Evolutionary conservation across 163 green algal species (phyloP), one percentile per base, ranked within the genome.

Genomic region (Prototheca stagnorum): DNA sequence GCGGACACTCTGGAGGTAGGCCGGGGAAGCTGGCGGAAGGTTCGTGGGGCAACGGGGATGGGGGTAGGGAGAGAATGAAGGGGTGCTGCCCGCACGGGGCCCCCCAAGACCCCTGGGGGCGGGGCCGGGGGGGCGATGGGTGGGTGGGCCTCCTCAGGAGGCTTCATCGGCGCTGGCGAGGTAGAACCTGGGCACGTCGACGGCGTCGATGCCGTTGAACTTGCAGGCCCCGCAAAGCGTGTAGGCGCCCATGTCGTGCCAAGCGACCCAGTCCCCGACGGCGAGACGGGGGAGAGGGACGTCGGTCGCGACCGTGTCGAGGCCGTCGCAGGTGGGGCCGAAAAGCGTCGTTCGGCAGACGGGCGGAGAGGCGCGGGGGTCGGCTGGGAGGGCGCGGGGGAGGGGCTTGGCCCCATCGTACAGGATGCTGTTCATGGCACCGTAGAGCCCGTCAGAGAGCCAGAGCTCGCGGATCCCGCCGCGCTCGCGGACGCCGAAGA

Each of bases 281-380:
- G 84, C 80, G 51, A 93, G 57, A 34, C 39, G 49, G 1, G 89
- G 87, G 59, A 98, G 64, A 36, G 46, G 54, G 39, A 65, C 43
- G 29, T 62, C 56, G 16, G 43, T 34, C 35, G 60, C 31, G 22
- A 85, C 74, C 22, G 61, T 79, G 61, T 97, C 88, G 22, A 93
- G 67, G 29, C 75, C 79, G 68, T 98, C 90, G 60, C 90, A 98
- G 17, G 89, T 97, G 6, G 90, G 90, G 20, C 90, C 90, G 74
- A 92, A 98, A 17, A 98, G 51, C 3, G 84, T 96, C 31, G 74
- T 85, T 4, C 46, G 47, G 22, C 25, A 47, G 31, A n/a, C 9
- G 12, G 31, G 11, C 11, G 31, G 11, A 21, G 6, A 5, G 19
- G 41, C 24, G 19, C 5, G n/a, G 21, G 29, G 17, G 7, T 37